A percentile compares a stretch with the other conserved stretches of the same genome.
These are phyloP conservation scores for Maudiozyma barnettii DNA, from an alignment of 805 yeast genomes.

Conservation along the genomic window DNA sequence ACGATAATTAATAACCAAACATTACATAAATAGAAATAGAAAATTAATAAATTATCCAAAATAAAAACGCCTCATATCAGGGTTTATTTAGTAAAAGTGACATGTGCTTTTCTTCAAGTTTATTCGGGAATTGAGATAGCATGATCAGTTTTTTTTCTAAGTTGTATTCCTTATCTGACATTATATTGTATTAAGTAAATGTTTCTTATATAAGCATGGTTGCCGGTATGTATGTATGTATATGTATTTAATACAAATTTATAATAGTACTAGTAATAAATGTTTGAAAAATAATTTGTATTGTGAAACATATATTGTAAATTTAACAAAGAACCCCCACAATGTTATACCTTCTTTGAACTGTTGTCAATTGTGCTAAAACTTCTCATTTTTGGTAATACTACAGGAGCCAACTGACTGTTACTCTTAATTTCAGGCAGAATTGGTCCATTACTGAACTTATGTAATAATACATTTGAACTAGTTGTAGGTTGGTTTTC, in stretches of 20 bases:
- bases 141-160: too few relatives aligned
- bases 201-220: too few relatives aligned
- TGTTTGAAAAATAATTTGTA: background rate
- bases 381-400: conserved; percentile 22
- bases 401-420: background rate
- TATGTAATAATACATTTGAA: conserved; percentile 4
- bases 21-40: background rate
- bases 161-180: background rate
- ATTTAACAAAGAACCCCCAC: background rate
- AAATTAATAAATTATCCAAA: background rate
- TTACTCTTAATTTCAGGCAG: conserved; percentile 5
- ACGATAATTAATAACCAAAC: background rate
- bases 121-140: too few relatives aligned
- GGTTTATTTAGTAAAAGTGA: too few relatives aligned
- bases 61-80: background rate
- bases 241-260: background rate
- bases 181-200: background rate
- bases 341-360: background rate
- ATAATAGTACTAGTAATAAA: background rate
- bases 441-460: conserved; percentile 5
- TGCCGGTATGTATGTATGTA: background rate
- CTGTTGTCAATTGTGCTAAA: conserved; percentile 21
- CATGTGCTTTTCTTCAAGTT: too few relatives aligned
- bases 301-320: background rate
- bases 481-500: background rate